Evolutionary conservation across 176 grass and related monocot genomes (phyloP).

Genomic region (Oryza rufipogon): DNA sequence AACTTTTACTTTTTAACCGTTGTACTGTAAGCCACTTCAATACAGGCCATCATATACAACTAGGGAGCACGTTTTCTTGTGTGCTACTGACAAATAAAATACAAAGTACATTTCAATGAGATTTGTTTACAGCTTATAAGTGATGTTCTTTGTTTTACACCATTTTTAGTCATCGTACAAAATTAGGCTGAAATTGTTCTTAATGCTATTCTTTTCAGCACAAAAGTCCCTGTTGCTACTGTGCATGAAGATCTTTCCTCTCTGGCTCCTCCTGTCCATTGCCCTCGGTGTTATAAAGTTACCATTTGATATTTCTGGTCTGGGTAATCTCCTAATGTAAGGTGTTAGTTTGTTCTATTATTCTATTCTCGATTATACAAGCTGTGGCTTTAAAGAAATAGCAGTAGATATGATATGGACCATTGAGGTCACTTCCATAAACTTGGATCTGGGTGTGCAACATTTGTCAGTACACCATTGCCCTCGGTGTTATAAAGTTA

Average conservation of each 20-base stretch:
- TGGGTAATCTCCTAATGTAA: slow-evolving; percentile 76
- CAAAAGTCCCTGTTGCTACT: slow-evolving; percentile 67
- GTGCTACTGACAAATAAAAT: neutral
- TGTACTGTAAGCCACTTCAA: neutral
- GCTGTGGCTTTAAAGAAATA: slow-evolving; percentile 1
- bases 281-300: slow-evolving; percentile 77
- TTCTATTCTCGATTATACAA: neutral
- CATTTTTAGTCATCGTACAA: neutral
- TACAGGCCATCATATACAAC: neutral
- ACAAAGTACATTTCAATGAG: neutral
- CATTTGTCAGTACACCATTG: no score
- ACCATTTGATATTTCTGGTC: slow-evolving; percentile 74
- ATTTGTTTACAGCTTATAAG: neutral
- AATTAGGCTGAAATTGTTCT: slow-evolving; percentile 33
- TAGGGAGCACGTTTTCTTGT: neutral
- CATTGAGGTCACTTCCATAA: slow-evolving; percentile 4
- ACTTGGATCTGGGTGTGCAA: no score
- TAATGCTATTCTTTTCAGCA: slow-evolving; percentile 49
- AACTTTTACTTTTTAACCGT: neutral
- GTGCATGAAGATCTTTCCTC: slow-evolving; percentile 73
- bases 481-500: no score
- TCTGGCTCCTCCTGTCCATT: slow-evolving; percentile 64
- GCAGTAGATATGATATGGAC: slow-evolving; percentile 19
- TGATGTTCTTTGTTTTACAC: neutral
- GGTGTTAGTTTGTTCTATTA: slow-evolving; percentile 6